These are phyloP conservation scores for Ascocoryne sarcoides DNA, from an alignment of 2,329 filamentous ascomycete species.

Conservation along the genomic window DNA sequence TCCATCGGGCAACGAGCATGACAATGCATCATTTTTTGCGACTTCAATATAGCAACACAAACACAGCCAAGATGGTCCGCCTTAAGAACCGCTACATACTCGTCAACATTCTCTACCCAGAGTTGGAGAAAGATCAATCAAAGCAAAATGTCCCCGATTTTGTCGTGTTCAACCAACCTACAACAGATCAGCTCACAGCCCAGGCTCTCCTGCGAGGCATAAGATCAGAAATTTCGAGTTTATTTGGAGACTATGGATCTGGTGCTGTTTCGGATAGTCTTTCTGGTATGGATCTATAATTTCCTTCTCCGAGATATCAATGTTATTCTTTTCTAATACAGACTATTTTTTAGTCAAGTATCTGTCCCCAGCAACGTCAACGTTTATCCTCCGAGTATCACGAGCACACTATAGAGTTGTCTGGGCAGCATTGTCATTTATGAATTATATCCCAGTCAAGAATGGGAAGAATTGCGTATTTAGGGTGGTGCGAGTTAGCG, in stretches of 20 bases:
- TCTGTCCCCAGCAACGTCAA: conserved; percentile 83
- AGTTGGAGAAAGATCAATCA: conserved; percentile 28
- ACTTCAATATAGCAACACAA: neutral
- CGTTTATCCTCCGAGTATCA: conserved; percentile 79
- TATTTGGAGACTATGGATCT: conserved; percentile 86
- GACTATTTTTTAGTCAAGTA: conserved; percentile 65
- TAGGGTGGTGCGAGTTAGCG: conserved; percentile 77
- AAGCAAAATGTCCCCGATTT: conserved; percentile 42
- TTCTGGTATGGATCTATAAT: no score
- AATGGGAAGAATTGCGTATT: conserved; percentile 64
- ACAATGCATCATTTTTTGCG: neutral
- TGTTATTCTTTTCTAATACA: neutral
- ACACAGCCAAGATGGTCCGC: conserved; percentile 63
- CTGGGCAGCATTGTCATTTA: conserved; percentile 81
- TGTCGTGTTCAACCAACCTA: conserved; percentile 71
- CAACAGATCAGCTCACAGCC: conserved; percentile 59
- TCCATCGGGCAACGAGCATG: no score
- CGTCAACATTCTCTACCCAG: conserved; percentile 86
- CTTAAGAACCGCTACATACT: conserved; percentile 94
- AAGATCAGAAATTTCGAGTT: conserved; percentile 55
- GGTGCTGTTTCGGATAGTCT: conserved; percentile 64
- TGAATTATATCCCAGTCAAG: conserved; percentile 54
- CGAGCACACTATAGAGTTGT: conserved; percentile 77
- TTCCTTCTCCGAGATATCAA: no score
- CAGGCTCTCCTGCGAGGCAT: conserved; percentile 60